Evolutionary conservation across 805 yeast species (phyloP), one percentile per base, ranked within the genome.

Genomic region (Kodamaea fukazawae): DNA sequence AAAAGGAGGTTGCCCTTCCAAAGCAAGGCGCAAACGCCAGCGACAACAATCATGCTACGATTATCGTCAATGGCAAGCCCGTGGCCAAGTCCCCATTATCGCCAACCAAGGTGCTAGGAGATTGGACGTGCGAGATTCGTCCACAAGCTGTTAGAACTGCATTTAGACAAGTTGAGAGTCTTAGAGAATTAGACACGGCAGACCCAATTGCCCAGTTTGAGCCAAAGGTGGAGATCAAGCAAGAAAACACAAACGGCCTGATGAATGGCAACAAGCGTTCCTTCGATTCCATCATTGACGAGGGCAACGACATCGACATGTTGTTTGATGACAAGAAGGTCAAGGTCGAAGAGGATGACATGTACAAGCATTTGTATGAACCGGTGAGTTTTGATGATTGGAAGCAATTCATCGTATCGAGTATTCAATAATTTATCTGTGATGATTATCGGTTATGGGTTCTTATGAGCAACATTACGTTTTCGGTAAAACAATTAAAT

Each of bases 81-180:
- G 32, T 39, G 13, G 53, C 47, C 22, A 51, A 52, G 34, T 61
- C 68, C 6, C 75, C 75, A 3, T 62, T 70, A 13, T 65, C 73
- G 18, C 74, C 75, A 6, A 44, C 43, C 10, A 45, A 40, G 26
- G 50, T 44, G 38, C 36, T 54, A 20, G 53, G 59, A 13, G 65
- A 57, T 25, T 70, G 75, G 75, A 58, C 61, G 1, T 67, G 76
- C 32, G 71, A 68, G 28, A 61, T 75, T n/a, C 68, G 66, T 34
- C 71, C 79, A 1, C 55, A 55, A 12, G 70, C 73, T 10, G 61
- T 77, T 13, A 44, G 65, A 1, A 63, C 75, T 5, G 71, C 78
- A 0, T 75, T 77, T 51, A 61, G 62, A 41, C 79, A 67, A 35
- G 68, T 73, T 15, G 66, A 65, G 15, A 45, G 46, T 26, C 66